Base-by-base conservation (phyloP, 2,329 filamentous ascomycete genomes). In the Plectosphaerella plurivora region DNA sequence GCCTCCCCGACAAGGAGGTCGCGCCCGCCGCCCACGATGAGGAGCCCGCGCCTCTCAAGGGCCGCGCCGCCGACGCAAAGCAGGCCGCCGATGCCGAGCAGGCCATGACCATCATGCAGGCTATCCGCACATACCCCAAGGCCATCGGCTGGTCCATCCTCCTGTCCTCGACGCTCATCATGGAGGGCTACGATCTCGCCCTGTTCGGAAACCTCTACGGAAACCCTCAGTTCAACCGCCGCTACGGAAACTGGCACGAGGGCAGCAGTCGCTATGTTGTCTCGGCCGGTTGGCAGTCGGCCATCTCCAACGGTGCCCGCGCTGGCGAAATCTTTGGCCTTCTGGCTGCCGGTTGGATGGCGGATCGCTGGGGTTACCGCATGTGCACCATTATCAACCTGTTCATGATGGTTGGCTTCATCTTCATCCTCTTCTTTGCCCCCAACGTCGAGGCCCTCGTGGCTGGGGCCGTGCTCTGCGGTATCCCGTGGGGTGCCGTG, bases 281-380 rank as follows among this genome's bases (percentile, higher is more conserved):
- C 22, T 73, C 76, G 1, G 76, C 79, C 0, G 69, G 74, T 1
- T 85, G 82, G 82, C 81, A 84, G 61, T 76, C 77, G 1, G 81
- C 73, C 0, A 61, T 85, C 3, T 75, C 73, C 7, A 82, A 82
- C 52, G 81, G 76, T 15, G 75, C 76, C 0, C 67, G 73, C 2
- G 74, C 75, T 1, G 81, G 81, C 12, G 74, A 80, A 59, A 79
- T 85, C 49, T 58, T 83, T 10, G 82, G 82, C 0, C 65, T 83
- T 2, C 69, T 82, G 24, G 53, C 81, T 20, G 78, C 75, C n/a
- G 81, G 81, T 8, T 76, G 72, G 64, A 61, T 76, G 1, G 68
- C 76, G 1, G 78, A 84, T 52, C 67, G 71, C 2, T 76, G 69
- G 20, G 78, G 78, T 1, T 78, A 79, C 61, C 73, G 73, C 54